Evolutionary conservation across 2,329 filamentous ascomycete genomes (phyloP).

Genomic region (Monosporascus sp.): DNA sequence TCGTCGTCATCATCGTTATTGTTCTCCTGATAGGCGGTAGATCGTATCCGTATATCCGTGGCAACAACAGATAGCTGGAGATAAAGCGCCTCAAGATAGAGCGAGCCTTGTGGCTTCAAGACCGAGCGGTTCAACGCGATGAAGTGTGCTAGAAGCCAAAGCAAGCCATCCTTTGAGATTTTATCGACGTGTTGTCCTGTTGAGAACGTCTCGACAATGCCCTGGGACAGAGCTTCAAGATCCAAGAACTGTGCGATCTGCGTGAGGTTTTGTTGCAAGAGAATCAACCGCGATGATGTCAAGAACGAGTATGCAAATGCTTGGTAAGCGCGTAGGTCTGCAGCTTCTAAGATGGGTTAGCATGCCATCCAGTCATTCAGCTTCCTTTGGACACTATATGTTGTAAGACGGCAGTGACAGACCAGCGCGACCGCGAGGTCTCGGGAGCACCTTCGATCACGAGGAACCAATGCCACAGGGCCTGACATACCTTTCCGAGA

Average conservation of each 20-base stretch:
- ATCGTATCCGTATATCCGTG: conserved; percentile 42
- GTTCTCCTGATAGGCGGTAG: conserved; percentile 24
- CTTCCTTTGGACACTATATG: too few relatives aligned
- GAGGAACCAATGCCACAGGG: neutral
- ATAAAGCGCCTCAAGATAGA: conserved; percentile 47
- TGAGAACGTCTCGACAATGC: conserved; percentile 33
- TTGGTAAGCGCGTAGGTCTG: conserved; percentile 15
- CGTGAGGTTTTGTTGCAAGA: conserved; percentile 36
- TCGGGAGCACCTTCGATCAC: too few relatives aligned
- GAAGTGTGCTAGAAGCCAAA: conserved; percentile 65
- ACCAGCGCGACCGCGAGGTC: too few relatives aligned
- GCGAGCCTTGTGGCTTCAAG: conserved; percentile 17
- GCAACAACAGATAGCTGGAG: conserved; percentile 48
- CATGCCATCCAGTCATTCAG: neutral
- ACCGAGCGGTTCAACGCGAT: conserved; percentile 47
- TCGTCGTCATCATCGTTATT: conserved; percentile 28
- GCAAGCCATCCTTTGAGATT: conserved; percentile 35
- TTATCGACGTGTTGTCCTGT: conserved; percentile 13
- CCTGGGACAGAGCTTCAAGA: conserved; percentile 33
- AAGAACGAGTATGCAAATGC: conserved; percentile 25
- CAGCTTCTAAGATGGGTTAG: conserved; percentile 7
- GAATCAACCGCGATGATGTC: conserved; percentile 26
- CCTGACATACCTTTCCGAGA: conserved; percentile 15
- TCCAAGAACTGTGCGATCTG: conserved; percentile 33
- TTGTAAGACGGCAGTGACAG: too few relatives aligned